Percentiles rank a stretch among this genome's conserved stretches.
Evolutionary conservation across 2,329 filamentous ascomycete genomes (phyloP).

Genomic region (Endocalyx cinctus): DNA sequence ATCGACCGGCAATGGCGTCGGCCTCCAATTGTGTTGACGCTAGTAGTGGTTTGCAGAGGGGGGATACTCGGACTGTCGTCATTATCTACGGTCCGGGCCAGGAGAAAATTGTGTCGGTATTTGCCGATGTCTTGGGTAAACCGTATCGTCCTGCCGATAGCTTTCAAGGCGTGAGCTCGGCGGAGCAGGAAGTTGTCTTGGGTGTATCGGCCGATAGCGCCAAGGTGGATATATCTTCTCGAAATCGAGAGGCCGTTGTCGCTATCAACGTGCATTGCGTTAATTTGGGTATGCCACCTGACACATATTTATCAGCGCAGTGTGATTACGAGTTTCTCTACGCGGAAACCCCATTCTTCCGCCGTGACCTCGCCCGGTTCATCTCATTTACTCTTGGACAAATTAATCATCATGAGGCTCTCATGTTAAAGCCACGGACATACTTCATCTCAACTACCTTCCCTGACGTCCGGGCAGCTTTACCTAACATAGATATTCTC

Average conservation of each 20-base stretch:
- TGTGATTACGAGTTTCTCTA: slow-evolving; percentile 89
- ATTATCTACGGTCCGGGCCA: slow-evolving; percentile 69
- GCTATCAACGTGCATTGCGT: slow-evolving; percentile 75
- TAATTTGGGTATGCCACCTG: slow-evolving; percentile 64
- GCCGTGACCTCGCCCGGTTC: slow-evolving; percentile 73
- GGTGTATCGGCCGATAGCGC: slow-evolving; percentile 58
- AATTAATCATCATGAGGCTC: slow-evolving; percentile 69
- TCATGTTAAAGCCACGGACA: slow-evolving; percentile 73
- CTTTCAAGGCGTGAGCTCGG: slow-evolving; percentile 48
- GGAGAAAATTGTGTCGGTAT: slow-evolving; percentile 67
- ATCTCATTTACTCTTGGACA: slow-evolving; percentile 76
- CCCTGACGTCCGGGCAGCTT: slow-evolving; percentile 74
- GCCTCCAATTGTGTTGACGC: slow-evolving; percentile 33
- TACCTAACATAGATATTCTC: slow-evolving; percentile 81
- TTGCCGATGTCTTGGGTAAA: slow-evolving; percentile 76
- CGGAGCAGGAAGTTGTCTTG: slow-evolving; percentile 61
- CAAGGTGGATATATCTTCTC: slow-evolving; percentile 51
- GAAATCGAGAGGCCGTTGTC: slow-evolving; percentile 56
- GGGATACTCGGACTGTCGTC: slow-evolving; percentile 56
- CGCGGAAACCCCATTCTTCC: slow-evolving; percentile 65
- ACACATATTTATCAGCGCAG: slow-evolving; percentile 56
- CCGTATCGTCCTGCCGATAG: slow-evolving; percentile 56
- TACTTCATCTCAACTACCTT: slow-evolving; percentile 88
- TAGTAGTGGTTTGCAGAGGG: slow-evolving; percentile 43
- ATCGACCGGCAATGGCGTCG: slow-evolving; percentile 14